Conservation (phyloP, 768 basidiomycete genomes). For the Agaricus subrufescens region DNA sequence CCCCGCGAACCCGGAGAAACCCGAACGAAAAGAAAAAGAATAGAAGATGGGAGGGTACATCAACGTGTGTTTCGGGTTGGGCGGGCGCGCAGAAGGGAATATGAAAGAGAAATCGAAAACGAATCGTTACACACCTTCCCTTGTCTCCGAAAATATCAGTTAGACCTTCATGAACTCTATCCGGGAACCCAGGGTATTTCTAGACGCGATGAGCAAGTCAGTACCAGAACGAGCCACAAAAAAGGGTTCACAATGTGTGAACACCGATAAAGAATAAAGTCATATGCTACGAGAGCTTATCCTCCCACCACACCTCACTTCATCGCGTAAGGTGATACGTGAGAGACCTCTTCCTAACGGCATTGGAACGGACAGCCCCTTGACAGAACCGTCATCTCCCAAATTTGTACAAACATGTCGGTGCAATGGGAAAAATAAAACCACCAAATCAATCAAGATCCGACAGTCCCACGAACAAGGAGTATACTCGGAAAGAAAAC, state of each 20-base stretch:
- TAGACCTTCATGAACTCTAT: constrained; percentile 88
- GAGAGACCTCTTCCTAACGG: background rate
- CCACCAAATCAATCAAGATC: no score
- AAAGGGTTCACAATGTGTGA: no score
- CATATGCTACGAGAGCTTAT: no score
- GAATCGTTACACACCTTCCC: constrained; percentile 61
- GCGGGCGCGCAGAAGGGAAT: background rate
- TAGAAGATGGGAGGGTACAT: no score
- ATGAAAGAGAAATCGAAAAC: background rate
- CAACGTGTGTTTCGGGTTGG: background rate
- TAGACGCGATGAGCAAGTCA: constrained; percentile 23
- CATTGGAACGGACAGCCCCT: no score
- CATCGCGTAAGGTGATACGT: background rate
- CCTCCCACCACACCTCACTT: background rate
- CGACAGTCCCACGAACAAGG: background rate
- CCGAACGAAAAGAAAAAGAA: background rate
- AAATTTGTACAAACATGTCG: no score
- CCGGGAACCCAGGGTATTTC: constrained; percentile 98
- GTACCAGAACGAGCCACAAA: background rate
- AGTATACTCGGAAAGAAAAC: background rate
- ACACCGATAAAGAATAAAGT: no score
- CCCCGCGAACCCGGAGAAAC: background rate
- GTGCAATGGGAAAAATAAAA: no score
- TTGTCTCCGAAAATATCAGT: constrained; percentile 95
- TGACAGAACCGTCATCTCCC: no score